These are phyloP conservation scores for Xylariaceae sp. DNA, from an alignment of 2,329 filamentous ascomycete genomes.

Conservation along the genomic window DNA sequence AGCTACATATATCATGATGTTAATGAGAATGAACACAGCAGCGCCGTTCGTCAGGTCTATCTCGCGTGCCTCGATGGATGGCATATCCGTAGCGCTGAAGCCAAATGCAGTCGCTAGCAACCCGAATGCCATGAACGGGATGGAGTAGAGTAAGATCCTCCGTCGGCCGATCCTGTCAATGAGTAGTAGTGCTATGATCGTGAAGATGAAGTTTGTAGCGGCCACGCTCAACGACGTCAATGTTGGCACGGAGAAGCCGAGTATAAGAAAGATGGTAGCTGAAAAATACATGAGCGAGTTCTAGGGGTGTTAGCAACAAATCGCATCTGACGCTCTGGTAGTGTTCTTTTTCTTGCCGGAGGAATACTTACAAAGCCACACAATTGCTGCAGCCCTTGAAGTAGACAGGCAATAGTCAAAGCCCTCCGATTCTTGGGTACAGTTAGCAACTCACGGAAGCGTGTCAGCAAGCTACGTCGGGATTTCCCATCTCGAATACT, in stretches of 20 bases:
- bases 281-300: constrained; percentile 95
- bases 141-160: constrained; percentile 78
- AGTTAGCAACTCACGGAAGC: constrained; percentile 59
- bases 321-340: neutral
- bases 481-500: constrained; percentile 40
- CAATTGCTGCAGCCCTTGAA: constrained; percentile 87
- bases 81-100: constrained; percentile 69
- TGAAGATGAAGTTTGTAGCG: constrained; percentile 82
- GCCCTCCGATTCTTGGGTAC: constrained; percentile 74
- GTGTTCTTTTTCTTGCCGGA: neutral
- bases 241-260: constrained; percentile 80
- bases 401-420: constrained; percentile 80
- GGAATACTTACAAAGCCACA: constrained; percentile 73
- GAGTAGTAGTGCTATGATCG: constrained; percentile 72
- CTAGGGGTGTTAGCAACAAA: constrained; percentile 43
- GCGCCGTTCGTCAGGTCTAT: constrained; percentile 41
- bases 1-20: constrained; percentile 83
- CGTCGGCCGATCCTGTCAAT: constrained; percentile 83
- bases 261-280: constrained; percentile 77
- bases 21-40: constrained; percentile 68
- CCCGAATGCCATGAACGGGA: constrained; percentile 82
- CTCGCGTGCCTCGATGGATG: constrained; percentile 30
- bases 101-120: constrained; percentile 73
- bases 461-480: constrained; percentile 46
- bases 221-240: constrained; percentile 82